Base-by-base conservation (phyloP, 2,329 filamentous ascomycete genomes). In the Calonectria naviculata region DNA sequence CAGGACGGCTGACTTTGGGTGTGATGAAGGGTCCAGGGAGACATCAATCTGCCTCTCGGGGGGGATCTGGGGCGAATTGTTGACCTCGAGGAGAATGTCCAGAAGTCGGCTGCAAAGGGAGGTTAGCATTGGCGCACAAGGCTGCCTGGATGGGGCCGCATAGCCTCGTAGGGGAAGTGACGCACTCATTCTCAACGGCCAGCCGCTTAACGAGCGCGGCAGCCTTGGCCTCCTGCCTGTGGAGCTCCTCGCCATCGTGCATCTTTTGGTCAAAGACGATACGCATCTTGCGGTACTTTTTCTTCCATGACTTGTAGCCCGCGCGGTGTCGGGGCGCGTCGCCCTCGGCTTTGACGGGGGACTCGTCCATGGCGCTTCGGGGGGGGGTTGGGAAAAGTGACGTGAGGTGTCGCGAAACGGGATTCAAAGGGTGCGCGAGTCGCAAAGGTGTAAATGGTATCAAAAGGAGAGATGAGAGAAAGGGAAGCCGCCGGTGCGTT, bases 251-350 rank as follows among this genome's bases (percentile, higher is more conserved):
- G 81, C 94, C 94, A 75, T 94, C 91, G 68, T 92, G 90, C 90
- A 95, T 94, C 79, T 91, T 91, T 62, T 91, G 88, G 77, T 97
- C 93, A 80, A 97, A 97, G 31, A 88, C 87, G 81, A 93, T 88
- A 84, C 93, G 92, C 91, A 97, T 94, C 88, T 97, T 97, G 78
- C 93, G 93, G 83, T 97, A 99, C 87, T 99, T 99, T 86, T 98
- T 97, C 89, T 94, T 95, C 88, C 89, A 93, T 52, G 91, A 93
- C 80, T 90, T 92, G 82, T 92, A 91, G 85, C 89, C 78, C 84
- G 86, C 82, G 85, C 77, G 80, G 76, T 77, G 81, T 58, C 79
- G 78, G 60, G 88, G 67, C 81, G 79, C 77, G 87, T 85, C 69
- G 52, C 86, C 85, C 71, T 88, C 85, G 74, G 81, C 80, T 74